These are phyloP conservation scores for Pleurotus platypus DNA, from an alignment of 768 basidiomycete genomes.

Conservation along the genomic window DNA sequence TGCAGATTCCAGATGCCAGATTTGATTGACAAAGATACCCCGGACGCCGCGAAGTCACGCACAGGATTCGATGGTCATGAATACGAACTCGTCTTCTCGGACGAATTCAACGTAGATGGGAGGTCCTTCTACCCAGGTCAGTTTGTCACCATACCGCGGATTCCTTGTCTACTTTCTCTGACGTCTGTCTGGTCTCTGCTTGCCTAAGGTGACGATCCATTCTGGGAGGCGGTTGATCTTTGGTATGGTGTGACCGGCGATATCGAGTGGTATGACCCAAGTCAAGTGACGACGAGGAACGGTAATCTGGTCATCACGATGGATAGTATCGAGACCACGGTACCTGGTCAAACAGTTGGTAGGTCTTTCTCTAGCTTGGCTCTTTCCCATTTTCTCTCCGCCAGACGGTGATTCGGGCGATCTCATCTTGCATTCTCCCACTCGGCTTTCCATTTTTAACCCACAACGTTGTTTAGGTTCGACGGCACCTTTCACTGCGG, in stretches of 20 bases:
- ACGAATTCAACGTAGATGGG: conserved; percentile 71
- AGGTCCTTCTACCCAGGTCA: conserved; percentile 54
- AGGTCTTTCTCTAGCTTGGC: not conserved
- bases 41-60: conserved; percentile 48
- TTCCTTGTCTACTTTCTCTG: no score
- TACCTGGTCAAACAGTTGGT: conserved; percentile 29
- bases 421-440: not conserved
- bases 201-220: conserved; percentile 54
- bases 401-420: not conserved
- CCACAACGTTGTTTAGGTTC: conserved; percentile 23
- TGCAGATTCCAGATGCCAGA: conserved; percentile 45
- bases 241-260: conserved; percentile 75
- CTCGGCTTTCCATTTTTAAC: not conserved
- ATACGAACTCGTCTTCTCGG: conserved; percentile 72
- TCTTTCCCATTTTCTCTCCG: not conserved
- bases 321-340: conserved; percentile 37
- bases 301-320: conserved; percentile 70
- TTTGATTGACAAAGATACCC: conserved; percentile 72
- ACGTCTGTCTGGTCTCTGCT: no score
- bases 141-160: not conserved
- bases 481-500: conserved; percentile 42
- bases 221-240: conserved; percentile 67
- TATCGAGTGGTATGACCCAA: conserved; percentile 74
- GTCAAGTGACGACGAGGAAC: conserved; percentile 59
- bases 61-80: conserved; percentile 70